Evolutionary conservation across 805 yeast species (phyloP).

Genomic region (Yueomyces sp.): DNA sequence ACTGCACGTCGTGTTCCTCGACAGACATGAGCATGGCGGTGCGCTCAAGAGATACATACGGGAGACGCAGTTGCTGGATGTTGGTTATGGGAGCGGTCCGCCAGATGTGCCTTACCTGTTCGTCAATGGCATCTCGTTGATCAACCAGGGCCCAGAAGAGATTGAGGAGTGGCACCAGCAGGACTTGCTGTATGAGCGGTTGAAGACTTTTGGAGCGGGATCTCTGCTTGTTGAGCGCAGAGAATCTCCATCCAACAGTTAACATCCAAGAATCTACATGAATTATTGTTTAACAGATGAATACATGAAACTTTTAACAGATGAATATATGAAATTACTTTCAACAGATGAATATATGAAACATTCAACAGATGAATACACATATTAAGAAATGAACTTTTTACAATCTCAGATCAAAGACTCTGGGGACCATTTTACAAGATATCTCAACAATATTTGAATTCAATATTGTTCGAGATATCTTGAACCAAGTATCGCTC

Average conservation of each 20-base stretch:
- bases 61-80: neutral
- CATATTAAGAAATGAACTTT: too few relatives aligned
- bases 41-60: slow-evolving; percentile 54
- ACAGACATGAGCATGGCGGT: slow-evolving; percentile 58
- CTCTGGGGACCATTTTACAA: too few relatives aligned
- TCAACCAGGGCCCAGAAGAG: slow-evolving; percentile 6
- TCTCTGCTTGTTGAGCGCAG: slow-evolving; percentile 11
- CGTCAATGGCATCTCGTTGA: slow-evolving; percentile 14
- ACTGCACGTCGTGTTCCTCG: slow-evolving; percentile 66
- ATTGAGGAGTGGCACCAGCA: slow-evolving; percentile 8
- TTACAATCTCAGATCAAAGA: too few relatives aligned
- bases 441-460: too few relatives aligned
- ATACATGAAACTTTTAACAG: too few relatives aligned
- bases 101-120: slow-evolving; percentile 14
- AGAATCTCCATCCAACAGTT: slow-evolving; percentile 11
- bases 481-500: too few relatives aligned
- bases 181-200: slow-evolving; percentile 8
- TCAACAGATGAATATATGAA: too few relatives aligned
- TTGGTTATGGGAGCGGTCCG: neutral
- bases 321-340: too few relatives aligned
- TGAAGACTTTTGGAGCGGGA: slow-evolving; percentile 10
- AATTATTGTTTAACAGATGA: too few relatives aligned
- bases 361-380: too few relatives aligned
- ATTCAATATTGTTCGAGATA: too few relatives aligned
- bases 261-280: too few relatives aligned